Percentiles rank a stretch among this genome's conserved stretches.
Conservation (phyloP, 2,329 filamentous ascomycete species). For the Fusarium dlaminii region DNA sequence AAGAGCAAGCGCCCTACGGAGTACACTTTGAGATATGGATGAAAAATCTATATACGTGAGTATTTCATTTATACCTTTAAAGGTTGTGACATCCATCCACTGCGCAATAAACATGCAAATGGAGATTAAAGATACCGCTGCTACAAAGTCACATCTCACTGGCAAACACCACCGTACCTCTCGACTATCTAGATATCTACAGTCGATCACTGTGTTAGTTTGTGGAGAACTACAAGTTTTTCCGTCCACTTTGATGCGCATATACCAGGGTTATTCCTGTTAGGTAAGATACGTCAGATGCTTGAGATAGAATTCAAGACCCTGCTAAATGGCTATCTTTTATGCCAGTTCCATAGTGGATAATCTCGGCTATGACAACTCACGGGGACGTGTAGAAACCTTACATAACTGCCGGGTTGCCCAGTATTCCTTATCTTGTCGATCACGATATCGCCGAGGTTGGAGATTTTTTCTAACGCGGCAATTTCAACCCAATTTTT, state of each 20-base stretch:
- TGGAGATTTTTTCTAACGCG: fast-evolving
- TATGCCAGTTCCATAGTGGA: neutral
- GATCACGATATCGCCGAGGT: neutral
- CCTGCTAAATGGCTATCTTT: neutral
- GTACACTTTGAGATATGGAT: neutral
- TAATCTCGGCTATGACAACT: neutral
- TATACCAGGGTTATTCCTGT: neutral
- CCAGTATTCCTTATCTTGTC: constrained; percentile 11
- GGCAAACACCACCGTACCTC: neutral
- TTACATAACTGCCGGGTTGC: neutral
- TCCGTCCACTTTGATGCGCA: neutral
- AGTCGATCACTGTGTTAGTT: neutral
- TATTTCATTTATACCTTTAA: no score
- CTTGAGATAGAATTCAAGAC: neutral
- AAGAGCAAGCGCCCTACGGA: neutral
- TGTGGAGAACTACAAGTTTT: fast-evolving
- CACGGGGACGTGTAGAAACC: neutral
- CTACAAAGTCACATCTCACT: neutral
- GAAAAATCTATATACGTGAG: no score
- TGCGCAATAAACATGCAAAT: neutral
- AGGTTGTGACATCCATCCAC: fast-evolving
- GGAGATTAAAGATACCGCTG: neutral
- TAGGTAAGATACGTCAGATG: neutral
- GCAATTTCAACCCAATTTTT: neutral
- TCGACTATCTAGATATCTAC: neutral